Base-by-base conservation (phyloP, 495 filamentous ascomycete species). In the Pseudomonodictys pantanalensis region DNA sequence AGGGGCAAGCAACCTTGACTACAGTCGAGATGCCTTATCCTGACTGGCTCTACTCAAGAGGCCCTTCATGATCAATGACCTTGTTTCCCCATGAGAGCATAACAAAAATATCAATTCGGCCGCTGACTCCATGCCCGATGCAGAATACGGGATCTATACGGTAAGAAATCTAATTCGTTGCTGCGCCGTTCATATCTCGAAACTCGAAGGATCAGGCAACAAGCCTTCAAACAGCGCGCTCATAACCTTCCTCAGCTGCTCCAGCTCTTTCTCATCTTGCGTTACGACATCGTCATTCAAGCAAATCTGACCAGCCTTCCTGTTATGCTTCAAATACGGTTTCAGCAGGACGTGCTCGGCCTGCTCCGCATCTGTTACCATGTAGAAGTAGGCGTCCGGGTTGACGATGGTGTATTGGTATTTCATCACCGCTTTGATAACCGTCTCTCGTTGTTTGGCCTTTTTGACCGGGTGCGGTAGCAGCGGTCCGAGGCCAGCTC, bases 361-460 rank as follows among this genome's bases (percentile, higher is more conserved):
- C 47, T 77, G 75, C 62, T 77, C 75, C 20, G 75, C 70, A 51
- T 77, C 75, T 26, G 73, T 76, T 24, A 77, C 60, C 75, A 77
- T 77, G 57, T 72, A 68, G 69, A 77, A 77, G 56, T 69, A 64
- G 4, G 75, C 71, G 59, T 77, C 75, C 1, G 72, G 73, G 42
- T 72, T 68, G 6, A 75, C 58, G 30, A 77, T 58, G 0, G 70
- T 69, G 46, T 77, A 73, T 60, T 75, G 75, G 64, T 74, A 77
- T 46, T 72, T 72, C 66, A 64, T 68, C 43, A 76, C 62, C 29
- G 74, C 74, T 52, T 70, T 71, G 47, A 75, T 62, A 39, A 76
- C 67, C 2, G 67, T 68, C 41, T 66, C 57, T 17, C 74, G 68
- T 53, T 70, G 64, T 30, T 52, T 49, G 4, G 58, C 56, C 62